Conservation (phyloP, 2,329 filamentous ascomycete species). For the Fusarium anthophilum region DNA sequence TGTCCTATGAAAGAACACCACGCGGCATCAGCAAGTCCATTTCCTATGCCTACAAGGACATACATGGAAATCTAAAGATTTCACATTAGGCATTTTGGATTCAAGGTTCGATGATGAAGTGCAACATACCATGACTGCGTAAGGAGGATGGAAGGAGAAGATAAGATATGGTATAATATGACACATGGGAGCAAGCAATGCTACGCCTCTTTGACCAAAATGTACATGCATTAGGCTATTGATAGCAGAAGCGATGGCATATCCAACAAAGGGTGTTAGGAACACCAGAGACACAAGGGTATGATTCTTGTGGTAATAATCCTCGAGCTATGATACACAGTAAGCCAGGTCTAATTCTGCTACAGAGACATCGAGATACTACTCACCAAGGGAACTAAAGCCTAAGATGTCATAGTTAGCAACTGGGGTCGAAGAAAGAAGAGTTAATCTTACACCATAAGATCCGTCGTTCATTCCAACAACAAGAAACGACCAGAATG, state of each 20-base stretch:
- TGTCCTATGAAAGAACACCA: background rate
- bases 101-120: background rate
- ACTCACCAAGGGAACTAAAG: background rate
- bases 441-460: background rate
- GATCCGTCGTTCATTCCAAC: background rate
- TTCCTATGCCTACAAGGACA: background rate
- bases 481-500: background rate
- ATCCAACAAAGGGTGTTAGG: background rate
- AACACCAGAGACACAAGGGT: background rate
- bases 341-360: background rate
- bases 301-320: background rate
- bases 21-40: background rate
- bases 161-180: background rate
- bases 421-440: fast-evolving
- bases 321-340: background rate
- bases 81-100: background rate
- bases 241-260: background rate
- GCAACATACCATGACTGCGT: background rate
- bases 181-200: background rate
- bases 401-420: background rate
- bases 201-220: background rate
- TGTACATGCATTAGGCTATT: background rate
- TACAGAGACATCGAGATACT: background rate
- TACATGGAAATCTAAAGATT: background rate
- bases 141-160: background rate